A percentile compares a stretch with the other conserved stretches of the same genome.
Conservation (phyloP, 495 filamentous ascomycete species). For the Podospora sp. region DNA sequence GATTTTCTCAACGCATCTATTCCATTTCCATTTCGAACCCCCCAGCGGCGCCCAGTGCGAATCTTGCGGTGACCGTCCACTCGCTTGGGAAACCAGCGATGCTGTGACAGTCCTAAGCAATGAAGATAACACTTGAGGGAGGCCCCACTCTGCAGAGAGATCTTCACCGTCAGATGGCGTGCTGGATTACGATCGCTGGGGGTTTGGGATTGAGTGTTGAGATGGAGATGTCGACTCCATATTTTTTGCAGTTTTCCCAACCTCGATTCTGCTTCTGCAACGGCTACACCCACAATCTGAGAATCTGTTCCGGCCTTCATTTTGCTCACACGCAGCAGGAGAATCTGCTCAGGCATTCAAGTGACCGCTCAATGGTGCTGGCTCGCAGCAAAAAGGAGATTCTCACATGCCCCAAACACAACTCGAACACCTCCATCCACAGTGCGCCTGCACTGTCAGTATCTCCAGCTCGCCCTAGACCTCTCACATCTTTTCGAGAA, state of each 20-base stretch:
- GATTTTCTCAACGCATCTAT: conserved; percentile 44
- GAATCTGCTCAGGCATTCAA: neutral
- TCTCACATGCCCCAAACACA: neutral
- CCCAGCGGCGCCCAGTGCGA: conserved; percentile 54
- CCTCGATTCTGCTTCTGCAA: no score
- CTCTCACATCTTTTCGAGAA: no score
- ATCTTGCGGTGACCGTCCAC: conserved; percentile 54
- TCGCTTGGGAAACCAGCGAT: conserved; percentile 56
- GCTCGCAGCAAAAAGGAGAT: neutral
- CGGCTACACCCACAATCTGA: no score
- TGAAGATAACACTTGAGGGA: conserved; percentile 53
- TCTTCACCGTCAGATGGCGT: conserved; percentile 57
- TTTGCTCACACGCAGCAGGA: no score
- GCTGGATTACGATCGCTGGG: conserved; percentile 55
- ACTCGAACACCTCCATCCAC: neutral
- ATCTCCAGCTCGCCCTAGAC: no score
- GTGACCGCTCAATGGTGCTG: neutral
- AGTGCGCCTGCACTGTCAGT: no score
- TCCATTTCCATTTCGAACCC: conserved; percentile 52
- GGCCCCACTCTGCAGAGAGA: conserved; percentile 56
- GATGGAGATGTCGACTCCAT: conserved; percentile 52
- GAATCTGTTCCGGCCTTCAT: no score
- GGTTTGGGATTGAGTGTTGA: conserved; percentile 49
- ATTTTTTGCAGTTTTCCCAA: conserved; percentile 24
- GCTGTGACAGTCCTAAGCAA: conserved; percentile 51